phyloP scores from a whole-genome alignment of 805 yeast species.

The Zygotorulaspora chibaensis region DNA sequence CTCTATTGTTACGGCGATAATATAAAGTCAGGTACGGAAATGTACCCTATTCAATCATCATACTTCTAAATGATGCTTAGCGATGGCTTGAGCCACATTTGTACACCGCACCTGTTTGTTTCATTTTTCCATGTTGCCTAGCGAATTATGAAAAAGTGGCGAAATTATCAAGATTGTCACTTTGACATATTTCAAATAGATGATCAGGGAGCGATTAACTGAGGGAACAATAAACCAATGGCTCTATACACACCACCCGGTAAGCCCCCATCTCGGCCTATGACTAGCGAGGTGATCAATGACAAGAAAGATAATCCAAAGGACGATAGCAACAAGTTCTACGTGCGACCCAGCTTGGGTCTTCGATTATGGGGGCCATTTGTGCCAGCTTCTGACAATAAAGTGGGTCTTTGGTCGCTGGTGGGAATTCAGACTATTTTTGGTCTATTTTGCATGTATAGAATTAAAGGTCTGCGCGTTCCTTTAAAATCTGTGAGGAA shows the following conservation, averaged over 20 bases:
- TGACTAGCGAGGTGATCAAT: slow-evolving; percentile 5
- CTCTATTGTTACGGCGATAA: too few relatives aligned
- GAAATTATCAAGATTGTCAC: neutral
- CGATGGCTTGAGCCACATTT: neutral
- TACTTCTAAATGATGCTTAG: too few relatives aligned
- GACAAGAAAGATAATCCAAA: slow-evolving; percentile 19
- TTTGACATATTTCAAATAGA: neutral
- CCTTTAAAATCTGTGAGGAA: slow-evolving; percentile 17
- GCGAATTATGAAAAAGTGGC: neutral
- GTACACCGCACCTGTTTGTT: neutral
- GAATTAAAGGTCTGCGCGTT: slow-evolving; percentile 20
- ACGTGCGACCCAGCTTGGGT: slow-evolving; percentile 54
- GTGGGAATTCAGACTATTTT: slow-evolving; percentile 49
- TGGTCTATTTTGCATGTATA: slow-evolving; percentile 38
- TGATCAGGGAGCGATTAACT: neutral
- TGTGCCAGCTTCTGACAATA: slow-evolving; percentile 67
- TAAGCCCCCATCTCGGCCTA: slow-evolving; percentile 17
- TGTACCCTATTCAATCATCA: too few relatives aligned
- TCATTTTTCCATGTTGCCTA: neutral
- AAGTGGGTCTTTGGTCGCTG: slow-evolving; percentile 48
- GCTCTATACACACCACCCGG: slow-evolving; percentile 33
- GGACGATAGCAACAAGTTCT: slow-evolving; percentile 21
- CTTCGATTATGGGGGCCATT: slow-evolving; percentile 64
- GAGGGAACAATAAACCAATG: slow-evolving; percentile 16
- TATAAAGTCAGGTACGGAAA: too few relatives aligned